Evolutionary conservation across 1,284 basidiomycete species (phyloP).

Genomic region (Pyrrhoderma noxium): DNA sequence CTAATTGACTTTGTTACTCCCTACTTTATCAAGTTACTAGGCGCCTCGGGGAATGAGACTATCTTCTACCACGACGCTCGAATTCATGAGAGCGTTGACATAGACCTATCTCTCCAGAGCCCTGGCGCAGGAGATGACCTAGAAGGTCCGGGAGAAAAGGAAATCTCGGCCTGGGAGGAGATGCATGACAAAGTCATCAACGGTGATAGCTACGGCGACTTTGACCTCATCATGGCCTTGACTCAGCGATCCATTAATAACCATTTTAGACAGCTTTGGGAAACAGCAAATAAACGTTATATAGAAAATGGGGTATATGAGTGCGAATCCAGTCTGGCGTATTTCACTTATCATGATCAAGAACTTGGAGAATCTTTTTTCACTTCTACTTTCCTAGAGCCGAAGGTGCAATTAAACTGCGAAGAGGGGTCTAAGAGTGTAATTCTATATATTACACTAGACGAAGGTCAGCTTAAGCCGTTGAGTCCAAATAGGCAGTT

Average conservation of each 20-base stretch:
- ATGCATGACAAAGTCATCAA: conserved; percentile 11
- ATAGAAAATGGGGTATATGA: neutral
- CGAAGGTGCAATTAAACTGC: conserved; percentile 12
- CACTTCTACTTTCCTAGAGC: conserved; percentile 5
- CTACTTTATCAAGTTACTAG: conserved; percentile 27
- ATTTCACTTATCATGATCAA: conserved; percentile 8
- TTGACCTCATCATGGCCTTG: conserved; percentile 28
- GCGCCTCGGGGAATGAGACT: conserved; percentile 23
- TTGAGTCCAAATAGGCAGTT: conserved; percentile 11
- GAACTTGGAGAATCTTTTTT: conserved; percentile 9
- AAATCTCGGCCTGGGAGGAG: conserved; percentile 4
- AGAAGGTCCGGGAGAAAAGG: neutral
- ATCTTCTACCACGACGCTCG: conserved; percentile 20
- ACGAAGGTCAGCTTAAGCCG: conserved; percentile 12
- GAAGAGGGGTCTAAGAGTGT: conserved; percentile 9
- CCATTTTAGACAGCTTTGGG: conserved; percentile 24
- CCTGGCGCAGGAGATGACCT: no score
- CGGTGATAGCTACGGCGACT: conserved; percentile 19
- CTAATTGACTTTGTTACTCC: conserved; percentile 25
- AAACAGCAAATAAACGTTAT: neutral
- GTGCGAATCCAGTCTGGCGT: conserved; percentile 11
- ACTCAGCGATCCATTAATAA: conserved; percentile 28
- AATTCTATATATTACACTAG: conserved; percentile 16
- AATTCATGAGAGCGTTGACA: neutral
- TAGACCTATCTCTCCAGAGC: no score